A percentile compares a stretch with the other conserved stretches of the same genome.
These are phyloP conservation scores for Corylus avellana DNA, from an alignment of 306 rosid genomes.

Conservation along the genomic window DNA sequence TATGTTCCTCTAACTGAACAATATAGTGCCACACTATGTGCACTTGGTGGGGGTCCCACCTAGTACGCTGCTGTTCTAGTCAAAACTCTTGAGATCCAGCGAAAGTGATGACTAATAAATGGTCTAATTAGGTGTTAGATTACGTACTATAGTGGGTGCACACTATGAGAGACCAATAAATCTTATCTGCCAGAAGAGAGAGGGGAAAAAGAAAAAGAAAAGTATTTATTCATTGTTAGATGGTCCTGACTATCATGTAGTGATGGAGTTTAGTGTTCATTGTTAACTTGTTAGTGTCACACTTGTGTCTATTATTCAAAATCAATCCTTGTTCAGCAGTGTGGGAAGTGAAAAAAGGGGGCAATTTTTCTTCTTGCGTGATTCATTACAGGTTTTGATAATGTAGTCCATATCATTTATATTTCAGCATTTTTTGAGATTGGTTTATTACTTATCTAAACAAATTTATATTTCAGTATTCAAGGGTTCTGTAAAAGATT, in stretches of 20 bases:
- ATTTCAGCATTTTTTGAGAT: not conserved
- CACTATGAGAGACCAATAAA: not conserved
- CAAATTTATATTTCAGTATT: not conserved
- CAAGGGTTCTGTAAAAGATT: not conserved
- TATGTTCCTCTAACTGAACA: not conserved
- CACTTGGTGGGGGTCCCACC: not conserved
- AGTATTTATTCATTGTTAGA: not conserved
- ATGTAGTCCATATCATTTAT: not conserved
- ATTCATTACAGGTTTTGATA: not conserved
- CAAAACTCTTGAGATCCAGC: not conserved
- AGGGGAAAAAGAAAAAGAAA: not conserved
- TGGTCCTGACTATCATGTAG: not conserved
- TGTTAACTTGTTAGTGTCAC: not conserved
- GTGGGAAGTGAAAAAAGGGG: not conserved
- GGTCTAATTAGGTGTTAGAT: not conserved
- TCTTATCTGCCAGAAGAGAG: not conserved
- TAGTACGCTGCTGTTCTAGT: not conserved
- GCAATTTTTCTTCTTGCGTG: not conserved
- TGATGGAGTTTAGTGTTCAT: slow-evolving; percentile 1
- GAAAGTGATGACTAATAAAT: not conserved
- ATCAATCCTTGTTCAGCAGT: not conserved
- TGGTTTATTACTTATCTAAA: too few species aligned
- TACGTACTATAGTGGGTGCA: not conserved
- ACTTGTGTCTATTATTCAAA: not conserved
- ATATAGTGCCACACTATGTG: not conserved